Conservation (phyloP, 2,329 filamentous ascomycete genomes). For the Neopestalotiopsis rosae region DNA sequence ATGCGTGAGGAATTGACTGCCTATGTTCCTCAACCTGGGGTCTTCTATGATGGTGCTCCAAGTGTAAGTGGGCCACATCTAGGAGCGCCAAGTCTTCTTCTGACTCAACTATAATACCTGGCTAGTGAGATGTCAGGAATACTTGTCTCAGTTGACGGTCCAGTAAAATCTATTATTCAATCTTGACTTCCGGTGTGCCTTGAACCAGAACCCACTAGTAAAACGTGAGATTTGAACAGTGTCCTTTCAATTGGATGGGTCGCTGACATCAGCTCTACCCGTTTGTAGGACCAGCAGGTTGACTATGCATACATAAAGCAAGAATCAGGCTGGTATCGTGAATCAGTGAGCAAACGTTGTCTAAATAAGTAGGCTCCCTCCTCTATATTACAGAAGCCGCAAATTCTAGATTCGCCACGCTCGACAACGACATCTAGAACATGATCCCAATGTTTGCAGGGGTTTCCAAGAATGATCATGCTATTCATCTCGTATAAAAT, state of each 20-base stretch:
- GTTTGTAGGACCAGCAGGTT: too few relatives aligned
- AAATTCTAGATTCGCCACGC: background rate
- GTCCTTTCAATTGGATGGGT: too few relatives aligned
- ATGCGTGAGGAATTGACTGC: too few relatives aligned
- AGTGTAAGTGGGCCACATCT: too few relatives aligned
- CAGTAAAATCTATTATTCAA: background rate
- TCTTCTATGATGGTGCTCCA: background rate
- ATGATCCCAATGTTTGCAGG: background rate
- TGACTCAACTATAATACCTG: background rate
- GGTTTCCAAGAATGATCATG: background rate
- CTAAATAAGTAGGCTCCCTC: background rate
- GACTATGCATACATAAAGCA: too few relatives aligned
- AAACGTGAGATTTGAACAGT: too few relatives aligned
- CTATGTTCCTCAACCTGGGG: too few relatives aligned
- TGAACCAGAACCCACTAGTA: too few relatives aligned
- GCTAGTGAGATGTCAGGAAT: background rate
- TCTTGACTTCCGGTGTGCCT: background rate
- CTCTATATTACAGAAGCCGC: constrained; percentile 1
- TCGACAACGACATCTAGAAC: background rate
- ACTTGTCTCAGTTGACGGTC: background rate
- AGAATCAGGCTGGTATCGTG: background rate
- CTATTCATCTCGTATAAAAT: background rate
- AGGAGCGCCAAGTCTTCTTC: background rate
- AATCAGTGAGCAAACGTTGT: background rate
- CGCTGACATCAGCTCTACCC: too few relatives aligned